phyloP scores from a whole-genome alignment of 805 yeast species.

The Candida palmyrensis region DNA sequence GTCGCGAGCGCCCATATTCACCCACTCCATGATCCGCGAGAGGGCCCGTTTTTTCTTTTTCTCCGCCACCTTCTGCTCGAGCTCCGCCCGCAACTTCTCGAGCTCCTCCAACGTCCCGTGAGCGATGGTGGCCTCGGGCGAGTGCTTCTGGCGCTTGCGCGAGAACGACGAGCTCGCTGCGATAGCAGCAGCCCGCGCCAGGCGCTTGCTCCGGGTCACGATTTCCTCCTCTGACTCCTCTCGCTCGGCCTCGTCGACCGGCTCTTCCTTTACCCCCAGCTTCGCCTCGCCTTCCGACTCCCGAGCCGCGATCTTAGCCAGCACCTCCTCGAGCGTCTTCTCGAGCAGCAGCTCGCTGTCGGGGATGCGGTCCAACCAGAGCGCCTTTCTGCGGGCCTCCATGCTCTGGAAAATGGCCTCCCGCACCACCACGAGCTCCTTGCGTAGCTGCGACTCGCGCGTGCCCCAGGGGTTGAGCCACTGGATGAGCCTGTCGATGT shows the following conservation, averaged over 20 bases:
- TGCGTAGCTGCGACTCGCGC: constrained; percentile 61
- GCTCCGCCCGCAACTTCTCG: constrained; percentile 14
- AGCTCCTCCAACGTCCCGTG: constrained; percentile 24
- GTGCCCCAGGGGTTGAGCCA: constrained; percentile 76
- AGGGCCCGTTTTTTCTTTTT: constrained; percentile 36
- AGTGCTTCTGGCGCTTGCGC: constrained; percentile 30
- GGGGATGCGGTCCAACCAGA: constrained; percentile 39
- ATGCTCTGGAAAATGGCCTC: constrained; percentile 53
- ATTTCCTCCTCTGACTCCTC: constrained; percentile 7
- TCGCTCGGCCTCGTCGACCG: constrained; percentile 20
- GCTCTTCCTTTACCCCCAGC: constrained; percentile 19
- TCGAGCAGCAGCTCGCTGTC: constrained; percentile 36
- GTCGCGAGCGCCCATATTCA: constrained; percentile 53
- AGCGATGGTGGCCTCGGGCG: constrained; percentile 25
- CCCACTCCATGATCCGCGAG: constrained; percentile 54
- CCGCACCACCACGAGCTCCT: constrained; percentile 51
- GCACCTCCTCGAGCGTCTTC: constrained; percentile 32
- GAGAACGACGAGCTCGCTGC: constrained; percentile 14
- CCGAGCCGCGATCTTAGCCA: constrained; percentile 12
- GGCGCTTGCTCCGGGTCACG: constrained; percentile 6
- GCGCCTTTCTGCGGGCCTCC: constrained; percentile 51
- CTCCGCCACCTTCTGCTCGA: constrained; percentile 25
- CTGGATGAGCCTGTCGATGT: constrained; percentile 47
- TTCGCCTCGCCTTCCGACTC: constrained; percentile 8
- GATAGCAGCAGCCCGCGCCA: constrained; percentile 4